phyloP scores from a whole-genome alignment of 1,139 yeast species.

The Candida buenavistaensis region DNA sequence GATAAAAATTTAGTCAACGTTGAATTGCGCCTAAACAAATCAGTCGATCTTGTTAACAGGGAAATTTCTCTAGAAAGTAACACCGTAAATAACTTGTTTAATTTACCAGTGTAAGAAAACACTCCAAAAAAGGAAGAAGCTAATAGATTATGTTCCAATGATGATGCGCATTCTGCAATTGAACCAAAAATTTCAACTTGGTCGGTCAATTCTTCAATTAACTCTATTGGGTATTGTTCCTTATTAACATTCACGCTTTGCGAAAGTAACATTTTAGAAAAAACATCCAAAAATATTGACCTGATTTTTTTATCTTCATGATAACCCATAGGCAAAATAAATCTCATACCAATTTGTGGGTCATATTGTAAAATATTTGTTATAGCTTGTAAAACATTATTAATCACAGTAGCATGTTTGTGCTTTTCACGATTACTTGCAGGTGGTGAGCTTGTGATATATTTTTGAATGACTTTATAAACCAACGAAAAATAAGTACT shows the following conservation, averaged over 20 bases:
- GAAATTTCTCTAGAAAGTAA: constrained; percentile 64
- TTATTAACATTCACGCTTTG: constrained; percentile 26
- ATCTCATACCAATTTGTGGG: constrained; percentile 74
- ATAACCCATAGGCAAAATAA: constrained; percentile 77
- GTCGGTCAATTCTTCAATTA: constrained; percentile 23
- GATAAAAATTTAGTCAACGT: constrained; percentile 79
- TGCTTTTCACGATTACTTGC: constrained; percentile 40
- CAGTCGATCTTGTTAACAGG: constrained; percentile 61
- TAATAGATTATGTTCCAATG: constrained; percentile 46
- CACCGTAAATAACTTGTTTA: constrained; percentile 56
- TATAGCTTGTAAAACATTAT: constrained; percentile 66
- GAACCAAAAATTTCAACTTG: constrained; percentile 44
- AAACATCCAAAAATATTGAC: constrained; percentile 73
- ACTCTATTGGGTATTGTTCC: constrained; percentile 29
- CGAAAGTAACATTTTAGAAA: constrained; percentile 60
- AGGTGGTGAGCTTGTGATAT: constrained; percentile 35
- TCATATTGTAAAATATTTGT: constrained; percentile 72
- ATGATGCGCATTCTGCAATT: constrained; percentile 67
- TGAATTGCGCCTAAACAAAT: constrained; percentile 76
- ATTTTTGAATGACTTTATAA: constrained; percentile 67
- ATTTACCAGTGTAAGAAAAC: constrained; percentile 52
- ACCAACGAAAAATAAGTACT: constrained; percentile 72
- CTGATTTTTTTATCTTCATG: constrained; percentile 67
- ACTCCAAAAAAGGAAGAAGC: constrained; percentile 71
- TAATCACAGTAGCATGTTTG: constrained; percentile 57